phyloP scores from a whole-genome alignment of 768 basidiomycete genomes.

The Megacollybia marginata region DNA sequence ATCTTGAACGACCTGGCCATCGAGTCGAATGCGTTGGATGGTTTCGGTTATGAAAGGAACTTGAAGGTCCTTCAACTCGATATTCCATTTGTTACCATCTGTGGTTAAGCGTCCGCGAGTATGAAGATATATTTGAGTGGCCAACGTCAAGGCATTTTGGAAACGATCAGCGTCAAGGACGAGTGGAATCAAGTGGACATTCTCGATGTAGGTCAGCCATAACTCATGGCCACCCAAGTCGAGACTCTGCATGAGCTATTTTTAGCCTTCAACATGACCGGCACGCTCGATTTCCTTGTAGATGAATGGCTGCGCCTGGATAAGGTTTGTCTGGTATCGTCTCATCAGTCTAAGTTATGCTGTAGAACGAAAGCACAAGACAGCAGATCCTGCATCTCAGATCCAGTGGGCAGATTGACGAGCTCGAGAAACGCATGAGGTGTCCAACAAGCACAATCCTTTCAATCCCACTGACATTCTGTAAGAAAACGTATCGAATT shows the following conservation, averaged over 20 bases:
- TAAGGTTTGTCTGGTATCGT: slow-evolving; percentile 15
- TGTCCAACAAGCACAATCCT: neutral
- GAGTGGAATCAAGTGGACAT: slow-evolving; percentile 7
- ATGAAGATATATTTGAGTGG: neutral
- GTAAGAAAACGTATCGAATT: slow-evolving; percentile 70
- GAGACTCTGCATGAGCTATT: slow-evolving; percentile 23
- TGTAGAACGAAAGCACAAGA: slow-evolving; percentile 41
- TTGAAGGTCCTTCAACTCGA: neutral
- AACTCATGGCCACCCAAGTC: slow-evolving; percentile 15
- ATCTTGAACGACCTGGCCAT: neutral
- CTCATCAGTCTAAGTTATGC: neutral
- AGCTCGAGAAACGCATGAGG: slow-evolving; percentile 55
- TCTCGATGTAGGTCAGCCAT: slow-evolving; percentile 10
- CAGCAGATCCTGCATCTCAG: slow-evolving; percentile 28
- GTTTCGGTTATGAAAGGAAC: neutral
- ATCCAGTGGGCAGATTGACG: slow-evolving; percentile 28
- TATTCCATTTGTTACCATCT: neutral
- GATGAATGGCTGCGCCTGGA: slow-evolving; percentile 39
- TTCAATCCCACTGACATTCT: neutral
- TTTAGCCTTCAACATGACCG: too few species aligned
- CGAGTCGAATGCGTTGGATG: neutral
- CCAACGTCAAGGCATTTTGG: slow-evolving; percentile 4
- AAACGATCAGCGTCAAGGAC: neutral
- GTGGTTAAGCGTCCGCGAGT: neutral
- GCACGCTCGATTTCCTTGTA: slow-evolving; percentile 26